Evolutionary conservation across 1,284 basidiomycete genomes (phyloP).

Genomic region (Leucocoprinus gongylophorus): DNA sequence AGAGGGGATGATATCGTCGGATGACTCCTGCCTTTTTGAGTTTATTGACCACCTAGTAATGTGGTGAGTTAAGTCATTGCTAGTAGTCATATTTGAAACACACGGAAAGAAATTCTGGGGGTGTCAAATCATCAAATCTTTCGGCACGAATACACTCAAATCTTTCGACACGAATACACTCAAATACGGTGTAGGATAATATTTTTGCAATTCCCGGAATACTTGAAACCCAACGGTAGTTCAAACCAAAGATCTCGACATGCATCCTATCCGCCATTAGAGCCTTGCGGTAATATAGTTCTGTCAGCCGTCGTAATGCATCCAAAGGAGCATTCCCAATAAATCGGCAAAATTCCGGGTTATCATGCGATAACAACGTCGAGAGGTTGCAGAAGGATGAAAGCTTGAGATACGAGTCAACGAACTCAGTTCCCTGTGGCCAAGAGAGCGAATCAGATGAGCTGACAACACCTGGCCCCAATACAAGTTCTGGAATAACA

Average conservation of each 20-base stretch:
- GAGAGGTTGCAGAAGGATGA: background rate
- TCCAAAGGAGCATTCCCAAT: background rate
- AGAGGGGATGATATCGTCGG: background rate
- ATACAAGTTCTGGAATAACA: background rate
- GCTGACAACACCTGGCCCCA: background rate
- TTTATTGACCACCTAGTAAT: background rate
- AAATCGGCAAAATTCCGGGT: background rate
- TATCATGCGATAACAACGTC: background rate
- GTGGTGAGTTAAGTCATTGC: background rate
- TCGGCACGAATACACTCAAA: too few relatives aligned
- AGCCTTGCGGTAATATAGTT: background rate
- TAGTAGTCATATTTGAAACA: background rate
- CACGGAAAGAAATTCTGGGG: too few relatives aligned
- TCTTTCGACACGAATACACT: too few relatives aligned
- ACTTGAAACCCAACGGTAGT: too few relatives aligned
- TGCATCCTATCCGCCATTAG: background rate
- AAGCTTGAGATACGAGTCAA: background rate
- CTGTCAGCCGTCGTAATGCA: background rate
- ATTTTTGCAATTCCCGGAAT: too few relatives aligned
- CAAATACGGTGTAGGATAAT: too few relatives aligned
- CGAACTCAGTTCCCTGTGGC: background rate
- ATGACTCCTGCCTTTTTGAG: background rate
- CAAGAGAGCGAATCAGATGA: background rate
- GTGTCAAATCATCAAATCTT: too few relatives aligned
- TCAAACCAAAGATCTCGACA: too few relatives aligned